phyloP scores from a whole-genome alignment of 768 basidiomycete species.

The Agaricus subrufescens region DNA sequence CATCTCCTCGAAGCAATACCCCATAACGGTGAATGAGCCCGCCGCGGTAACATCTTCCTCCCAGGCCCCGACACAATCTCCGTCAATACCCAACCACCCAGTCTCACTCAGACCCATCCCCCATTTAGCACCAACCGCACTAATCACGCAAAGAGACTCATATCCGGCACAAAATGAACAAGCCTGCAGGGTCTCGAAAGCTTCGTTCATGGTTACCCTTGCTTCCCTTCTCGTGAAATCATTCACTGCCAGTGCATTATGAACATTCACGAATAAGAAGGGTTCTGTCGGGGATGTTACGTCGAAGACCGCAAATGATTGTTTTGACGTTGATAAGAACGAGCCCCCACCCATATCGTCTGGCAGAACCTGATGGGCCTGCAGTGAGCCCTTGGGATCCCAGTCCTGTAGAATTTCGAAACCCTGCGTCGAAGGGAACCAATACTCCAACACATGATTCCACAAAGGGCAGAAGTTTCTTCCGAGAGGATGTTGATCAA shows the following conservation, averaged over 20 bases:
- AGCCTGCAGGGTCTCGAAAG: not conserved
- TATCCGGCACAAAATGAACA: constrained; percentile 1
- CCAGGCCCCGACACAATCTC: constrained; percentile 15
- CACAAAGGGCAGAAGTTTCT: not conserved
- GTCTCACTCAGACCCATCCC: constrained; percentile 2
- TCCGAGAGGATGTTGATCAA: not conserved
- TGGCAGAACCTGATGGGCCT: not conserved
- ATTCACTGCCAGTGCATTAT: not conserved
- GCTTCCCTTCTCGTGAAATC: not conserved
- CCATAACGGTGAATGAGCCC: constrained; percentile 11
- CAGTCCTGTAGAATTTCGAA: constrained; percentile 1
- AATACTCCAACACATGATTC: constrained; percentile 1
- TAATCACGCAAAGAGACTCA: not conserved
- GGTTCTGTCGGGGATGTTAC: not conserved
- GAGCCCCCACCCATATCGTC: not conserved
- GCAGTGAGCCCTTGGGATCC: not conserved
- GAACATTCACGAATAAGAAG: constrained; percentile 1
- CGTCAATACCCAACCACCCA: not conserved
- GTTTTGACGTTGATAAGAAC: not conserved
- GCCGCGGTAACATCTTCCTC: constrained; percentile 7
- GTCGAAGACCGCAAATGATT: constrained; percentile 2
- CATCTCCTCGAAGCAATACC: constrained; percentile 12
- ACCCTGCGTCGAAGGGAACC: constrained; percentile 5
- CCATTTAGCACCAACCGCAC: constrained; percentile 1
- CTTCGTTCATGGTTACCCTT: not conserved